Evolutionary conservation across 768 basidiomycete species (phyloP), one percentile per base, ranked within the genome.

Genomic region (Mycena alexandri): DNA sequence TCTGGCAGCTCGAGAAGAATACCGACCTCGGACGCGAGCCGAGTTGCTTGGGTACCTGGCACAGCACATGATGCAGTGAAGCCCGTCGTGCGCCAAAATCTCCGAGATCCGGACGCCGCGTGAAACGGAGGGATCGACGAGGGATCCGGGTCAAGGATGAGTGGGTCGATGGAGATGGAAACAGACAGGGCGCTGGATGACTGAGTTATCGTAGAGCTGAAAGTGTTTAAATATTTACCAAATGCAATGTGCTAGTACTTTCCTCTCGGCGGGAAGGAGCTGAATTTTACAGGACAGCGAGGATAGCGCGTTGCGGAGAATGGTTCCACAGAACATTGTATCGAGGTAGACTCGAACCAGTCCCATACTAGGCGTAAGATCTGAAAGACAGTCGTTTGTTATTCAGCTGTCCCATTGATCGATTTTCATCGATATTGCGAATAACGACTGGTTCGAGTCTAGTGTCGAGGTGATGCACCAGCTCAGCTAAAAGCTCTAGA

Each of bases 111-210:
- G 60, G 47, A 29, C 55, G 47, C 1, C 38, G 50, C 3, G 19
- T 24, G 22, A 62, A 63, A 63, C 55, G 38, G 66, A 62, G 14
- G 42, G 55, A n/a, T 68, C 61, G 2, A 25, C 9, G 19, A 68
- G 22, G 11, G 61, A 62, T 7, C 61, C 4, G 55, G 54, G 16
- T 61, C 66, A 12, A 62, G 10, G 22, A 67, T 57, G 16, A 38
- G 47, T 6, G 29, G 46, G 46, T 62, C 44, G 25, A 44, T 43
- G 0, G 54, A 61, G 10, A 67, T 56, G 38, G 60, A 62, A 0
- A 60, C 46, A 16, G 53, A 48, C n/a, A 57, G 52, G 8, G 65
- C 65, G 7, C 64, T 59, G 38, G 9, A 10, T n/a, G 5, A 38
- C 9, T 34, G 19, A 22, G 24, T 34, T 22, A 19, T 24, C 19